Evolutionary conservation across 2,329 filamentous ascomycete genomes (phyloP), one percentile per base, ranked within the genome.

Genomic region (Drechslerella stenobrocha): DNA sequence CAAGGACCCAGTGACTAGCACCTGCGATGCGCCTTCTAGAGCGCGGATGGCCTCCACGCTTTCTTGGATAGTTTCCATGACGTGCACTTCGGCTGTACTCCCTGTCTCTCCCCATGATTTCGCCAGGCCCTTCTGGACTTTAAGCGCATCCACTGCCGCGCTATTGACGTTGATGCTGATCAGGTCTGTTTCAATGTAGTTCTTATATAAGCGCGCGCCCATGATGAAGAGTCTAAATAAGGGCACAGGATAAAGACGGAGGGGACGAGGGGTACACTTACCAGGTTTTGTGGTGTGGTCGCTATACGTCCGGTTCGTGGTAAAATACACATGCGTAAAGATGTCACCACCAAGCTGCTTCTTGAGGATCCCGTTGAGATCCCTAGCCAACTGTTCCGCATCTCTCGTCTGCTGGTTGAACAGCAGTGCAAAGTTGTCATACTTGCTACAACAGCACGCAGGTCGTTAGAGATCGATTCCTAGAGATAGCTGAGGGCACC

Each of bases 331-430:
- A 66, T 88, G 82, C 1, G 82, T 82, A 75, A 96, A 95, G 11
- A 60, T 46, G 20, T 67, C 55, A 13, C 55, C 55, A 5, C 63
- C 63, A 0, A 78, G 69, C 15, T 58, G 81, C 76, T 34, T 75
- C 76, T 46, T 72, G 73, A 53, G 37, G 64, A 76, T 48, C 55
- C 80, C 48, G 58, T 90, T 80, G 1, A 96, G 78, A 0, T 81
- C 81, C 28, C 77, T 77, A 1, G 92, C 82, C 1, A 95, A 80
- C 13, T 82, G 79, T 2, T 79, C 77, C 3, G 88, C 88, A 73
- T 96, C 86, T 28, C 90, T 84, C 7, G 89, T 90, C 74, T 96
- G 90, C 76, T 96, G 92, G 76, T 96, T 96, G 80, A 97, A 97
- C 47, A 97, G 81, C 45, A 97, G 78, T 0, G 89, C 79, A 3